Percentiles rank a stretch among this genome's conserved stretches.
phyloP scores from a whole-genome alignment of 148 eudicot genomes.

The Chenopodium berlandieri region DNA sequence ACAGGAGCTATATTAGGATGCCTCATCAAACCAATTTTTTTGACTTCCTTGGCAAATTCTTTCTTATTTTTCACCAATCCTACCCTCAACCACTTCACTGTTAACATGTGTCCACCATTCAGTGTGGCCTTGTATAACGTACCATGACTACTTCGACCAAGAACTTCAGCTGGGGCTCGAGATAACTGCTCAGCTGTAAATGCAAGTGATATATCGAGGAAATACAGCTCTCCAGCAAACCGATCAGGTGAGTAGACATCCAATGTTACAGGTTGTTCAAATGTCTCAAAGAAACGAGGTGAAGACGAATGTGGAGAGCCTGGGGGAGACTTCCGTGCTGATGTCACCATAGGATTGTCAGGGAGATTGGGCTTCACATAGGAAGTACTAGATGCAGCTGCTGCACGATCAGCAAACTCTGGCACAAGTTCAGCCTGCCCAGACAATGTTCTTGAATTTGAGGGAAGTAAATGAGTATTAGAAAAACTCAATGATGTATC shows the following conservation, averaged over 20 bases:
- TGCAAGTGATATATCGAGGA: constrained; percentile 62
- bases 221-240: constrained; percentile 81
- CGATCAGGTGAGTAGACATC: constrained; percentile 94
- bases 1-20: constrained; percentile 68
- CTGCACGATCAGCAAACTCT: constrained; percentile 52
- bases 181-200: constrained; percentile 92
- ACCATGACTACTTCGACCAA: constrained; percentile 94
- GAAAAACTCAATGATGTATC: constrained; percentile 67
- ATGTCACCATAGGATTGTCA: constrained; percentile 40
- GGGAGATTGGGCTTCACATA: constrained; percentile 39
- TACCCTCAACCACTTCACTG: constrained; percentile 94
- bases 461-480: constrained; percentile 67
- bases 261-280: constrained; percentile 68
- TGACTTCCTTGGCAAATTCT: constrained; percentile 89
- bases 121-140: constrained; percentile 93
- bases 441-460: constrained; percentile 72
- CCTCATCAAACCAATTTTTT: constrained; percentile 73
- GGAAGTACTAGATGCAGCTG: constrained; percentile 30
- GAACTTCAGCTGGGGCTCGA: constrained; percentile 92
- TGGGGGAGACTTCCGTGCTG: constrained; percentile 73
- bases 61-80: constrained; percentile 89
- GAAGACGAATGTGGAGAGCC: constrained; percentile 71
- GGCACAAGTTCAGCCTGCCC: constrained; percentile 59
- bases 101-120: constrained; percentile 67
- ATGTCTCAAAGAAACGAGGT: constrained; percentile 62